Conservation (phyloP, 345 rosid species). For the Pistacia integerrima region DNA sequence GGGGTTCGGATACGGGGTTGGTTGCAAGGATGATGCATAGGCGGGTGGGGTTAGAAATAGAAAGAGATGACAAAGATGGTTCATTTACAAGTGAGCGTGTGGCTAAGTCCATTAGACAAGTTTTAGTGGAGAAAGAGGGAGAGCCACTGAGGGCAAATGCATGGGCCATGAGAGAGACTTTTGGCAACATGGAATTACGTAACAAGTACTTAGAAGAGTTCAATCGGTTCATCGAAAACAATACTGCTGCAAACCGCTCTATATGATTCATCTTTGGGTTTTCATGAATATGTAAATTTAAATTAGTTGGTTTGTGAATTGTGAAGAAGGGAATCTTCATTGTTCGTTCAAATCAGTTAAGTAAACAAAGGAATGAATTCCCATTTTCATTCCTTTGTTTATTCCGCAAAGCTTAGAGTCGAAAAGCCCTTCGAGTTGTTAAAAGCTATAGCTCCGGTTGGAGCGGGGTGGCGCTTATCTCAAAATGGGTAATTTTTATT, state of each 20-base stretch:
- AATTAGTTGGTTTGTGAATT: too few species aligned
- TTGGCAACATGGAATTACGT: constrained; percentile 1
- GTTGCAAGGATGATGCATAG: constrained; percentile 18
- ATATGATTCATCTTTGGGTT: neutral
- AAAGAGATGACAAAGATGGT: constrained; percentile 24
- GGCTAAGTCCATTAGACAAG: constrained; percentile 24
- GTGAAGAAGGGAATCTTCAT: too few species aligned
- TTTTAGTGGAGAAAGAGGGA: constrained; percentile 22
- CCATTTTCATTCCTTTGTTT: too few species aligned
- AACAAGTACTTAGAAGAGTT: constrained; percentile 14
- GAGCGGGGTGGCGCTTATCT: too few species aligned
- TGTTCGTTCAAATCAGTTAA: too few species aligned
- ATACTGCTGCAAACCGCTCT: neutral
- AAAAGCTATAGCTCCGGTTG: too few species aligned
- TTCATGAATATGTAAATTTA: neutral
- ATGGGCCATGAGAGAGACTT: constrained; percentile 17
- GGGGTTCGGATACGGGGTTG: constrained; percentile 21
- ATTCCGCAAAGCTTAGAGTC: too few species aligned
- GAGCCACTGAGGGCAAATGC: constrained; percentile 20
- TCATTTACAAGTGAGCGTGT: constrained; percentile 21
- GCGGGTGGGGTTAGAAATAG: constrained; percentile 22
- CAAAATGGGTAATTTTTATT: too few species aligned
- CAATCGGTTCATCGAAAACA: constrained; percentile 10
- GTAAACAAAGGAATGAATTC: too few species aligned
- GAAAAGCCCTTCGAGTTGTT: too few species aligned